Conservation (phyloP, 2,329 filamentous ascomycete genomes). For the Chalara sp. region DNA sequence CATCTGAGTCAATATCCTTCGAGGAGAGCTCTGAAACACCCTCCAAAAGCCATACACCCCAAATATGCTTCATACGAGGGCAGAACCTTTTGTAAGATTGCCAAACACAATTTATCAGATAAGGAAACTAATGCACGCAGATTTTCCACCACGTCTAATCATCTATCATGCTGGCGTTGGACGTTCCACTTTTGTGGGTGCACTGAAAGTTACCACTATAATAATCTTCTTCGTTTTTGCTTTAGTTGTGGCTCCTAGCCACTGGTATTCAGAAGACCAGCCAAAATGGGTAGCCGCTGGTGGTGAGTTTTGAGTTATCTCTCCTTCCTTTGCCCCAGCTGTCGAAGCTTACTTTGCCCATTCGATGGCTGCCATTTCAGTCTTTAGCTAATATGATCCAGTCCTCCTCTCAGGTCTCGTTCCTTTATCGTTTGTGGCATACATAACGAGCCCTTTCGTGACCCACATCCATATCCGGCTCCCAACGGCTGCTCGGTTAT, state of each 20-base stretch:
- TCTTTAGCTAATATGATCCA: slow-evolving; percentile 21
- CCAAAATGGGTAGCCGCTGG: slow-evolving; percentile 20
- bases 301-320: slow-evolving; percentile 14
- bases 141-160: slow-evolving; percentile 52
- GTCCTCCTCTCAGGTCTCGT: slow-evolving; percentile 54
- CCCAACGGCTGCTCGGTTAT: slow-evolving; percentile 57
- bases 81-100: no score
- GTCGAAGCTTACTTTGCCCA: not conserved
- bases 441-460: slow-evolving; percentile 63
- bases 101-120: no score
- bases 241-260: slow-evolving; percentile 48
- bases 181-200: slow-evolving; percentile 60
- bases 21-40: no score
- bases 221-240: slow-evolving; percentile 62
- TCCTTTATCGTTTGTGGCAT: slow-evolving; percentile 58
- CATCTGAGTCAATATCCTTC: no score
- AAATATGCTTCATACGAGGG: no score
- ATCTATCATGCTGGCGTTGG: slow-evolving; percentile 71
- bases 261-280: slow-evolving; percentile 19
- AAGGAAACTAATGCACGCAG: slow-evolving; percentile 22
- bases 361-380: no score
- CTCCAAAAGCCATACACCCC: no score
- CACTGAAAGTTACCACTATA: slow-evolving; percentile 64
- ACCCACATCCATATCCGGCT: slow-evolving; percentile 64
- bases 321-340: not conserved